Percentiles rank a stretch among this genome's conserved stretches.
Conservation (phyloP, 1,139 yeast genomes). For the Kurtzmaniella quercitrusa region DNA sequence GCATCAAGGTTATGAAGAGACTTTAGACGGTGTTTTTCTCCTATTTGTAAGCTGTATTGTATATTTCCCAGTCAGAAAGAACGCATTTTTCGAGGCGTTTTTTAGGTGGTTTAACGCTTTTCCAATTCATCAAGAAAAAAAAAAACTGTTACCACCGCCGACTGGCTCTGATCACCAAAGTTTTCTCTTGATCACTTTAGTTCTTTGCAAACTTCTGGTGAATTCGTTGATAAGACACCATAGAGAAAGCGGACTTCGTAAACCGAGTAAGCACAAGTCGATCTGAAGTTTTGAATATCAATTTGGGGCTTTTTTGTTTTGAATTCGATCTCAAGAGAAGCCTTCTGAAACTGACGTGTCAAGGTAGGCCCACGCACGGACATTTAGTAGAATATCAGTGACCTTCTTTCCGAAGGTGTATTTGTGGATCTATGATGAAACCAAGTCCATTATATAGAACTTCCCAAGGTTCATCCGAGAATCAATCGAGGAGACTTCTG, state of each 20-base stretch:
- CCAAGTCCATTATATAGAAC: background rate
- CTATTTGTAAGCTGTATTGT: background rate
- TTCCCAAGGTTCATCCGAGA: background rate
- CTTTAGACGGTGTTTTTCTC: background rate
- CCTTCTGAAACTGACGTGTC: background rate
- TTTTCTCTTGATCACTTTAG: background rate
- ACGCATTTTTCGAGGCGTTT: background rate
- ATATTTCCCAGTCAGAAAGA: background rate
- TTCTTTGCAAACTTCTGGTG: too few species aligned
- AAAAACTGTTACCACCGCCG: background rate
- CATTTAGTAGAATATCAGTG: too few species aligned
- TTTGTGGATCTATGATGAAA: background rate
- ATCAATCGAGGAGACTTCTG: slow-evolving; percentile 38
- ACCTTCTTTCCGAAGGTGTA: too few species aligned
- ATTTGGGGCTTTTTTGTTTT: background rate
- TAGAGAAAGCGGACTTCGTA: too few species aligned
- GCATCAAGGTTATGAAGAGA: too few species aligned
- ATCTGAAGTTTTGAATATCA: background rate
- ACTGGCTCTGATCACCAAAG: background rate
- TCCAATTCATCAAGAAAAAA: background rate
- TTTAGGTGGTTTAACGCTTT: background rate
- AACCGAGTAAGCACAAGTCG: background rate
- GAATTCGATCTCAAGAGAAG: background rate
- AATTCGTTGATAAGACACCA: too few species aligned
- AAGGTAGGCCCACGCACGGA: background rate